Percentiles rank a stretch among this genome's conserved stretches.
phyloP scores from a whole-genome alignment of 371 early-diverging fungal genomes.

The Mortierella sp. region DNA sequence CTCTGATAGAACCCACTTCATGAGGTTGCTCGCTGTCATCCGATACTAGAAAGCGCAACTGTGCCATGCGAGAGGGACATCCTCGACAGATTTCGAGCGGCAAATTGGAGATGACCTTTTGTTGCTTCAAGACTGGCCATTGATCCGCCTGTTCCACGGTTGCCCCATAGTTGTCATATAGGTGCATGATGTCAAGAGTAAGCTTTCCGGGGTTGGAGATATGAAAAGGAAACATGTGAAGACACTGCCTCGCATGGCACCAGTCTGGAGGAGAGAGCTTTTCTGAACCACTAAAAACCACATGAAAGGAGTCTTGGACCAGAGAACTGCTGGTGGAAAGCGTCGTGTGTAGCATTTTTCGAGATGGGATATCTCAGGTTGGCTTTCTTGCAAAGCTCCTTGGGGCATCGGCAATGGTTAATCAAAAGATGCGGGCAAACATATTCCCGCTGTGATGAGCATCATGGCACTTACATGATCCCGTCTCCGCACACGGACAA shows the following conservation, averaged over 20 bases:
- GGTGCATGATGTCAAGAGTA: slow-evolving; percentile 32
- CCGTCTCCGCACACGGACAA: slow-evolving; percentile 35
- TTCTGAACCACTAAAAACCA: slow-evolving; percentile 41
- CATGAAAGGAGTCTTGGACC: slow-evolving; percentile 44
- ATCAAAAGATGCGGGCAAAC: background rate
- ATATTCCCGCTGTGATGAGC: background rate
- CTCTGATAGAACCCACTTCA: background rate
- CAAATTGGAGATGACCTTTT: slow-evolving; percentile 20
- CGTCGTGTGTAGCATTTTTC: slow-evolving; percentile 39
- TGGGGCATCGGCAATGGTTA: background rate
- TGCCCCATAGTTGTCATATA: slow-evolving; percentile 43
- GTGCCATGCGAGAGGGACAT: slow-evolving; percentile 24
- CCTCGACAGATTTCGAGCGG: slow-evolving; percentile 40
- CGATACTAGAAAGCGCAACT: slow-evolving; percentile 6
- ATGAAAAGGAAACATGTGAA: slow-evolving; percentile 46
- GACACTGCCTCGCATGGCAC: slow-evolving; percentile 40
- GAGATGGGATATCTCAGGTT: slow-evolving; percentile 30
- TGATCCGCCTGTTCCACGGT: slow-evolving; percentile 22
- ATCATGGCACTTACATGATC: slow-evolving; percentile 26
- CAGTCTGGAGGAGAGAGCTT: slow-evolving; percentile 50
- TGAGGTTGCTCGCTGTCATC: background rate
- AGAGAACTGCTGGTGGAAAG: slow-evolving; percentile 47
- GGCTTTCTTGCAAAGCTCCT: slow-evolving; percentile 31
- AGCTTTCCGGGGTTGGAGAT: slow-evolving; percentile 47
- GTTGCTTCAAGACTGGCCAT: slow-evolving; percentile 28